Evolutionary conservation across 192 early-diverging fungal genomes (phyloP).

Genomic region (Entomortierella lignicola): DNA sequence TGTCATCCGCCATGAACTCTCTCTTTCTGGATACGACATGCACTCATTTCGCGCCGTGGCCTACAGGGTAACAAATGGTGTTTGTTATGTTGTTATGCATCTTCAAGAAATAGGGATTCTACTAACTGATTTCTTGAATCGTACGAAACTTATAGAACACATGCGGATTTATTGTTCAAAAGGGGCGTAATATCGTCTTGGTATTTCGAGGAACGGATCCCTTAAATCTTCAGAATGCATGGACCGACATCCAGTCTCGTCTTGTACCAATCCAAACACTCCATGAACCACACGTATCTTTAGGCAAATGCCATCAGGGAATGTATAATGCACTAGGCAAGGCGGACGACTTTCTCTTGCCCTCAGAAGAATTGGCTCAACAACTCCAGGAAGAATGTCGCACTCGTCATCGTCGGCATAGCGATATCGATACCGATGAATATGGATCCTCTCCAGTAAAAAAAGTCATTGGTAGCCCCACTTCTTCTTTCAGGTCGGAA

Average conservation of each 20-base stretch:
- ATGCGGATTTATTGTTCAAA: slow-evolving; percentile 64
- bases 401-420: slow-evolving; percentile 7
- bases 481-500: slow-evolving; percentile 46
- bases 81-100: no score
- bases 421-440: slow-evolving; percentile 25
- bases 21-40: slow-evolving; percentile 61
- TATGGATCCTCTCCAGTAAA: slow-evolving; percentile 2
- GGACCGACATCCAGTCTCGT: slow-evolving; percentile 61
- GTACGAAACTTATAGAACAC: slow-evolving; percentile 52
- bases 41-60: slow-evolving; percentile 63
- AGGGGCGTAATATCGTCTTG: slow-evolving; percentile 63
- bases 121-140: not conserved
- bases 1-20: slow-evolving; percentile 62
- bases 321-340: slow-evolving; percentile 65
- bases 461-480: slow-evolving; percentile 13
- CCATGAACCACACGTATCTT: slow-evolving; percentile 26
- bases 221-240: slow-evolving; percentile 66
- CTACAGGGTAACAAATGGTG: slow-evolving; percentile 67
- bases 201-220: slow-evolving; percentile 70
- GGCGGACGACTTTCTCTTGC: slow-evolving; percentile 31
- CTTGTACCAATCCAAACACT: slow-evolving; percentile 38
- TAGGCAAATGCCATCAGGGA: slow-evolving; percentile 65
- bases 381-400: slow-evolving; percentile 41
- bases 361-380: slow-evolving; percentile 41
- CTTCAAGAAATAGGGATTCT: no score